Conservation (phyloP, 2,329 filamentous ascomycete genomes). For the Scedosporium dehoogii region DNA sequence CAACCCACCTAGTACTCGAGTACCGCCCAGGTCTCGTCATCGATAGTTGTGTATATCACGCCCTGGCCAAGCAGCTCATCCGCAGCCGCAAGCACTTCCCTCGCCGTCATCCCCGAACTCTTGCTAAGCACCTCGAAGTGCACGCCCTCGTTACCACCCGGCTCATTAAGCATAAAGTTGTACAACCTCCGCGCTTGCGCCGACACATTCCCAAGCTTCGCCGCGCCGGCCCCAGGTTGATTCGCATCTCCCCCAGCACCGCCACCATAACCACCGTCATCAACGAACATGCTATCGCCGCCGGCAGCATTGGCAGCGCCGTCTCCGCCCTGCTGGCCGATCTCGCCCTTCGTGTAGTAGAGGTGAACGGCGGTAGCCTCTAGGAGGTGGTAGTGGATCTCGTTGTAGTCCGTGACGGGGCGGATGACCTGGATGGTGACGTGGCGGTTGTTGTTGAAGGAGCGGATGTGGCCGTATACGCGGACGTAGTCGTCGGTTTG, state of each 20-base stretch:
- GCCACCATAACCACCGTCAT: constrained; percentile 34
- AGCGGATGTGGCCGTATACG: constrained; percentile 75
- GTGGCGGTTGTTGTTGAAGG: constrained; percentile 74
- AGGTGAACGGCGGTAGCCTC: constrained; percentile 86
- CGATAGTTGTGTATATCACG: constrained; percentile 80
- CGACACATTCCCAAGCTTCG: constrained; percentile 39
- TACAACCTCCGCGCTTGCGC: constrained; percentile 59
- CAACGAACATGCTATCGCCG: constrained; percentile 46
- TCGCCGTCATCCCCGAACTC: constrained; percentile 52
- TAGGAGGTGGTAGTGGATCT: constrained; percentile 84
- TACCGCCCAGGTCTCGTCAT: constrained; percentile 86
- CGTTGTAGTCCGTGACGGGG: constrained; percentile 75
- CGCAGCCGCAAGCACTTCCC: constrained; percentile 65
- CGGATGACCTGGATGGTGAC: constrained; percentile 74
- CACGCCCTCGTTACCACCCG: constrained; percentile 71
- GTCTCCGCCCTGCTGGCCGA: constrained; percentile 28
- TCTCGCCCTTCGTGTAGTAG: constrained; percentile 64
- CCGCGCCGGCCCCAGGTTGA: constrained; percentile 12
- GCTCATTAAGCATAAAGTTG: constrained; percentile 53
- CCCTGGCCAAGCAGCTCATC: constrained; percentile 70
- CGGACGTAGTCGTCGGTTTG: constrained; percentile 72
- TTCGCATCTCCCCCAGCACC: constrained; percentile 25
- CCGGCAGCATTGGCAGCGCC: constrained; percentile 27
- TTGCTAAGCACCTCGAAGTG: constrained; percentile 69
- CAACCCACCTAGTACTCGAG: constrained; percentile 49